A percentile compares a stretch with the other conserved stretches of the same genome.
These are phyloP conservation scores for Mycotypha africana DNA, from an alignment of 371 early-diverging fungal genomes.

Conservation along the genomic window DNA sequence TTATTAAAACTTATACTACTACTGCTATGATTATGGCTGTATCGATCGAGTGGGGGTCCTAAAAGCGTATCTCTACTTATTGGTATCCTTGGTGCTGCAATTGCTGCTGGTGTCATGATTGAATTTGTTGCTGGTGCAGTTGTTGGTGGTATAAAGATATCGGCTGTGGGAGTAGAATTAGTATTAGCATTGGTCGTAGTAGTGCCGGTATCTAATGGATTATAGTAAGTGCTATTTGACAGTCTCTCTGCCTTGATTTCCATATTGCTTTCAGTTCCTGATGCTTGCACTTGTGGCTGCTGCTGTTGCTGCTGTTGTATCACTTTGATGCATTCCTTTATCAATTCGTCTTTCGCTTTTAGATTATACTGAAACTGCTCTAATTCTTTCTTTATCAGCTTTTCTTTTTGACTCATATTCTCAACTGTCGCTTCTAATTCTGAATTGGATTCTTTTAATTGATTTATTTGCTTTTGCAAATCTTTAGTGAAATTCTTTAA, in stretches of 20 bases:
- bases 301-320: not conserved
- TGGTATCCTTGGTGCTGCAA: too few relatives aligned
- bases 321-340: constrained; percentile 56
- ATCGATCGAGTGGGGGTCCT: too few relatives aligned
- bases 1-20: too few relatives aligned
- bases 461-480: constrained; percentile 44
- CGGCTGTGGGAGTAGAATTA: too few relatives aligned
- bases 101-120: too few relatives aligned
- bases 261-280: not conserved
- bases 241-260: not conserved
- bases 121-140: constrained; percentile 1
- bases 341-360: constrained; percentile 58
- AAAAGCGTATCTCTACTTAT: too few relatives aligned
- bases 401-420: constrained; percentile 47
- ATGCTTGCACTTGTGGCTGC: not conserved
- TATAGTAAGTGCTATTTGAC: too few relatives aligned
- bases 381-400: constrained; percentile 55
- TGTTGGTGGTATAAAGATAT: constrained; percentile 1
- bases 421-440: constrained; percentile 35
- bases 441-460: constrained; percentile 27
- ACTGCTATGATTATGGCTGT: too few relatives aligned
- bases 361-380: constrained; percentile 50
- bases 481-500: constrained; percentile 20
- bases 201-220: too few relatives aligned
- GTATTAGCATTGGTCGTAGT: too few relatives aligned